phyloP scores from a whole-genome alignment of 345 rosid genomes.

The Punica granatum region DNA sequence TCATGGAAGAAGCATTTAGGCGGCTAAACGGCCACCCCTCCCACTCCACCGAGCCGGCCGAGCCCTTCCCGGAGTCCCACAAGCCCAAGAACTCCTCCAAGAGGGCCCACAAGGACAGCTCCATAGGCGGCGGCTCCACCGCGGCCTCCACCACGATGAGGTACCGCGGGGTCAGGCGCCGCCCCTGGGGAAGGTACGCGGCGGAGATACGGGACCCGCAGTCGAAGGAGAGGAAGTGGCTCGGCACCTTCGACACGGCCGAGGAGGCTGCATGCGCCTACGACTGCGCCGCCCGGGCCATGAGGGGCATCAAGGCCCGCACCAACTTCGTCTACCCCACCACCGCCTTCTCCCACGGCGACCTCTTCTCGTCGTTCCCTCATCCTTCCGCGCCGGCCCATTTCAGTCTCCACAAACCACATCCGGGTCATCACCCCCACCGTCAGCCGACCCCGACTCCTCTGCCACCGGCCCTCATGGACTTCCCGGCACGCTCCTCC shows the following conservation, averaged over 20 bases:
- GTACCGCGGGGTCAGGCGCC: conserved; percentile 93
- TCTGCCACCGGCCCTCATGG: not conserved
- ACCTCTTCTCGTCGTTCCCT: not conserved
- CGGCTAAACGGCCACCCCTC: not conserved
- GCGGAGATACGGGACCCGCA: conserved; percentile 96
- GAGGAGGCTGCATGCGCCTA: conserved; percentile 98
- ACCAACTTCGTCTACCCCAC: conserved; percentile 77
- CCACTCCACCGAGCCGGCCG: not conserved
- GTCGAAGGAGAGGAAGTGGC: conserved; percentile 92
- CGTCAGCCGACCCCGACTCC: not conserved
- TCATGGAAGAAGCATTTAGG: conserved; percentile 4
- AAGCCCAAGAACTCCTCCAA: not conserved
- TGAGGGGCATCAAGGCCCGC: conserved; percentile 90
- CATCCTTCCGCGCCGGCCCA: conserved; percentile 10
- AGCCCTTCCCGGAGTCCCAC: conserved; percentile 1
- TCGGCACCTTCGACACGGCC: conserved; percentile 96
- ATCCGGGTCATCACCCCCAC: not conserved
- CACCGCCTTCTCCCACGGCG: not conserved
- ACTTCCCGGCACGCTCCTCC: not conserved
- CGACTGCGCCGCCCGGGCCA: conserved; percentile 82
- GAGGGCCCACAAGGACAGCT: not conserved
- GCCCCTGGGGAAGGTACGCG: conserved; percentile 98
- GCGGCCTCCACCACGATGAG: conserved; percentile 29
- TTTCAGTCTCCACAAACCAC: not conserved
- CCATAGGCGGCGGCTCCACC: not conserved